Evolutionary conservation across 768 basidiomycete species (phyloP), one percentile per base, ranked within the genome.

Genomic region (Tremella mesenterica): DNA sequence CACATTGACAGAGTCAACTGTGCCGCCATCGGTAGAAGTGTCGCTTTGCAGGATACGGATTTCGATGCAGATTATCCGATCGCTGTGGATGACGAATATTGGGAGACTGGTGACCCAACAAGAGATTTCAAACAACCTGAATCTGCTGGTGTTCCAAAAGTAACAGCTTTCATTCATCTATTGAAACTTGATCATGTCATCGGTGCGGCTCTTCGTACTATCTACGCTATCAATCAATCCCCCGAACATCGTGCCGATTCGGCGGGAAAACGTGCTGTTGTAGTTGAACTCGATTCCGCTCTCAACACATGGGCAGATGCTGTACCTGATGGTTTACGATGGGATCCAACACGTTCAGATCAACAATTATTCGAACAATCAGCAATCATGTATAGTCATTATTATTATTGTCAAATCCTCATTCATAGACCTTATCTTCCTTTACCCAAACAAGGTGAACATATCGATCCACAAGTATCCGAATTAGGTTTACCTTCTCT

Each of bases 61-160:
- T 83, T 85, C 61, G 86, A 89, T 59, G 75, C 84, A 5, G 85
- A 86, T 48, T 75, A 78, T 12, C 83, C 83, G 1, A 73, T 82
- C 5, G 86, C 88, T 69, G 83, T 89, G 13, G 86, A 92, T 59
- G 84, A 86, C 58, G 83, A 84, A 65, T 88, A 82, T 65, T 91
- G 86, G 87, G 78, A 81, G 16, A 73, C 73, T 75, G 26, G 82
- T 56, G 65, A 75, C 58, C 80, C 80, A 0, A 74, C 77, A 1
- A 75, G 78, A 34, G 78, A 77, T 16, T 86, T 85, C 70, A 75
- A 79, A 49, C 86, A 87, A 65, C 86, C 86, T 1, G 61, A 73
- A 6, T 77, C 75, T 7, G 61, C 57, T 21, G 61, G 63, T 18
- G 33, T 63, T 16, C 62, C 67, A 6, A 68, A 67, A 1, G 74